Evolutionary conservation across 441 rosid genomes (phyloP), one percentile per base, ranked within the genome.

Genomic region (Erodium trifolium): DNA sequence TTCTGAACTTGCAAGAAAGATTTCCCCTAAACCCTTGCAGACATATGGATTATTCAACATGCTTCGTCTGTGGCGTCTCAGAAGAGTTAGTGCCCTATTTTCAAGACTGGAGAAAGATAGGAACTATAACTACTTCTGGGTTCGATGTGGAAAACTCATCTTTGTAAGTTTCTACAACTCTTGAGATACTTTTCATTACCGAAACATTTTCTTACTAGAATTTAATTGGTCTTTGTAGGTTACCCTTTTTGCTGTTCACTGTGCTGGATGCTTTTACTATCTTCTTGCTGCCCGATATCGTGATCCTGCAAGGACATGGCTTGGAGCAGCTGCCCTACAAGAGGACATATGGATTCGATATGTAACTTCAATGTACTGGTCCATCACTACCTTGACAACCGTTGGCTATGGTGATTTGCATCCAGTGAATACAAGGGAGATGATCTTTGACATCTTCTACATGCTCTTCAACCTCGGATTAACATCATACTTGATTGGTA

Each of bases 331-430:
- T 51, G 87, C 84, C 71, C 76, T 71, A 45, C 67, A 88, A 11
- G 70, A 75, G 69, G 80, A 87, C 70, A 2, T 89, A 29, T 82
- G 97, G 92, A 80, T 67, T 67, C 80, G 88, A 69, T 92, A 92
- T 45, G 97, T 92, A 51, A 90, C 93, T 65, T 82, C 97, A 31
- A 83, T 92, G 73, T 92, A 92, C 77, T 92, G 96, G 97, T 92
- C 92, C 57, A 87, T 92, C 73, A 90, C 97, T 67, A 92, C 97
- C 57, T 73, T 92, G 17, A 88, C 94, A 4, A 89, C 96, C 31
- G 91, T 87, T 68, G 97, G 96, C 34, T 90, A 92, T 77, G 97
- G 96, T 3, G 97, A 92, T 80, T 16, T 92, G 68, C 96, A 92
- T 81, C 94, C 96, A 0, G 94, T 88, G 68, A 92, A 92, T 76